Base-by-base conservation (phyloP, 352 stramenopile species). In the Saprolegnia diclina region DNA sequence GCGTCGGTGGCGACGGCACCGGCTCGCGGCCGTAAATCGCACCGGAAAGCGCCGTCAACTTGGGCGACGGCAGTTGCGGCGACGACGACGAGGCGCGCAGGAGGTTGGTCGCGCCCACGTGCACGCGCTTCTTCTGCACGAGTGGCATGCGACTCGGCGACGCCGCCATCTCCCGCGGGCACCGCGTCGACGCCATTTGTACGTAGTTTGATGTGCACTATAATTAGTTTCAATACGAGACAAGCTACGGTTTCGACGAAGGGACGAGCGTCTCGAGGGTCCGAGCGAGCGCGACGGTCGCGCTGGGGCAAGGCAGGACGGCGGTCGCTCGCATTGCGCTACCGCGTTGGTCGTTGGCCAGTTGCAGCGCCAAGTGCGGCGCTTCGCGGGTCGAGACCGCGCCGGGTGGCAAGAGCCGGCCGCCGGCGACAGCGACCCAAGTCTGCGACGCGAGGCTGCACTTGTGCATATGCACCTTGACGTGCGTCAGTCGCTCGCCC, bases 81-180 rank as follows among this genome's bases (percentile, higher is more conserved):
- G 63, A 59, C 21, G 63, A 59, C 21, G 63, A 59, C 22, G 35
- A 45, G 0, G 63, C 24, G 11, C 50, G 16, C 10, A 56, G 64
- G 29, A 90, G 65, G 61, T 93, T 93, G 0, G 83, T 93, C 5
- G 76, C 69, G 4, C 85, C 85, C n/a, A 93, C 81, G 64, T 90
- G 85, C n/a, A 92, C 52, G 9, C 85, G 76, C 59, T 88, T 88
- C 65, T 79, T 48, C 19, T 62, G 37, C 21, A 48, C 22, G n/a
- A 21, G 21, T 38, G 46, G 38, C 18, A 64, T 48, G 42, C 42
- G 22, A 14, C 16, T 14, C 13, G 35, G 54, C 54, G 24, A 64
- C 5, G 9, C 24, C 9, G 40, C 40, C 22, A 57, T 57, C 22
- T 68, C 44, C 32, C 63, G 24, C 44, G 63, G 42, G 61, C 35